These are phyloP conservation scores for Holtermanniella nyarrowii DNA, from an alignment of 768 basidiomycete genomes.

Conservation along the genomic window DNA sequence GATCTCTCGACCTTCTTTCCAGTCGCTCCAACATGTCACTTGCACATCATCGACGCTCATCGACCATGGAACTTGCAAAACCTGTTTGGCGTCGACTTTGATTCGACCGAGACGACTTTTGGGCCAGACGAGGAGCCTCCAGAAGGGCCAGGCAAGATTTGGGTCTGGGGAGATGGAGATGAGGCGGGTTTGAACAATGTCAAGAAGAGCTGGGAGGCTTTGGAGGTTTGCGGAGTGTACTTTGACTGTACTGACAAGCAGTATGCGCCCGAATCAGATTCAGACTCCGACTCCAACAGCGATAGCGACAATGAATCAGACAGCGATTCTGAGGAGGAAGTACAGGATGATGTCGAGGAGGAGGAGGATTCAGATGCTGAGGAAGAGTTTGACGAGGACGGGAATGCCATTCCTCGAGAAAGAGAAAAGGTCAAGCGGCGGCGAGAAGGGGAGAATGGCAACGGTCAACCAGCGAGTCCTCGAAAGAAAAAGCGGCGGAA, in stretches of 20 bases:
- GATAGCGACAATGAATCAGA: conserved; percentile 44
- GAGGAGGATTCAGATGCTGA: conserved; percentile 26
- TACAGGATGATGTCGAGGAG: conserved; percentile 41
- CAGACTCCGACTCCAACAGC: conserved; percentile 44
- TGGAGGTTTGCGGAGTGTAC: conserved; percentile 50
- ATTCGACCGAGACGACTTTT: conserved; percentile 45
- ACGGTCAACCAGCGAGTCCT: conserved; percentile 1
- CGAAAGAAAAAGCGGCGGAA: conserved; percentile 11
- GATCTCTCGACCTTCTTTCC: conserved; percentile 58
- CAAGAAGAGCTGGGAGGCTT: conserved; percentile 69
- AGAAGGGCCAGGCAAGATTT: conserved; percentile 47
- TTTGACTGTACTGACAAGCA: conserved; percentile 29
- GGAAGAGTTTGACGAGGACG: conserved; percentile 17
- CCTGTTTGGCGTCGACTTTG: conserved; percentile 52
- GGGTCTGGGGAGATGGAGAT: conserved; percentile 89
- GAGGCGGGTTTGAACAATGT: conserved; percentile 61
- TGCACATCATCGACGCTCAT: conserved; percentile 91
- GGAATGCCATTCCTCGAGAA: conserved; percentile 11
- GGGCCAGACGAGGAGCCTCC: conserved; percentile 5
- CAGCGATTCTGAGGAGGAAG: conserved; percentile 48
- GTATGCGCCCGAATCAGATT: conserved; percentile 61
- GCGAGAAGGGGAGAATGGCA: neutral
- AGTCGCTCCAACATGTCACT: conserved; percentile 47
- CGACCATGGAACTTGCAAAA: conserved; percentile 81
- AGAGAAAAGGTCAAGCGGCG: conserved; percentile 5